Evolutionary conservation across 2,329 filamentous ascomycete species (phyloP), one percentile per base, ranked within the genome.

Genomic region (Colletotrichum sansevieriae): DNA sequence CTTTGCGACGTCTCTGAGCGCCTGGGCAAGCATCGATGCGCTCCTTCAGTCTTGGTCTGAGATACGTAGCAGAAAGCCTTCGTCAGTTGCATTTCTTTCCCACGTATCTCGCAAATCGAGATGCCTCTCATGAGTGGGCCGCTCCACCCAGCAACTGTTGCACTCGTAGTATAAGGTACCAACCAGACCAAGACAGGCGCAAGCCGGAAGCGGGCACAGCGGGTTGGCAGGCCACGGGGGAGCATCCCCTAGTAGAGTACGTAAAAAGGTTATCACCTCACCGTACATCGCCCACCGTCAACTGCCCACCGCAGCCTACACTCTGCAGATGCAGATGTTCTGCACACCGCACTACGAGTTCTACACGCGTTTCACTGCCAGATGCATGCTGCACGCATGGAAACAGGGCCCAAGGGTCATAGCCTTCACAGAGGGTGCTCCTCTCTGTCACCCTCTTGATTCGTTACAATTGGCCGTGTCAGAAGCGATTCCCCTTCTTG

Each of bases 321-420:
- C 9, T 52, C 18, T 52, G 49, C 29, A 39, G 44, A 29, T 44
- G 20, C 39, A 46, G 57, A 41, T 54, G 54, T 46, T 60, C 55
- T 61, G 25, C 55, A 54, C 46, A 22, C n/a, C 25, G 39, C 25
- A 44, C 35, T 25, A 63, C 57, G 37, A 68, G 67, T 70, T 67
- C 63, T 62, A 44, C 56, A 67, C 49, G 63, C 54, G 63, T 70
- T 70, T 70, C 67, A 70, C 44, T 70, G 51, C 35, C 44, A 58
- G 37, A 46, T 58, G 63, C 63, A 58, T 35, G 57, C 63, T 68
- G 63, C 63, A 63, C 11, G 35, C 57, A 68, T 68, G 67, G 67
- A 63, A 29, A 68, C 67, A 68, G 57, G 67, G 67, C 51, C 33
- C 33, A 33, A 49, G 22, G 11, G 49, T 37, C 51, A 47, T 44